Evolutionary conservation across 306 rosid species (phyloP).

Genomic region (Prunus davidiana): DNA sequence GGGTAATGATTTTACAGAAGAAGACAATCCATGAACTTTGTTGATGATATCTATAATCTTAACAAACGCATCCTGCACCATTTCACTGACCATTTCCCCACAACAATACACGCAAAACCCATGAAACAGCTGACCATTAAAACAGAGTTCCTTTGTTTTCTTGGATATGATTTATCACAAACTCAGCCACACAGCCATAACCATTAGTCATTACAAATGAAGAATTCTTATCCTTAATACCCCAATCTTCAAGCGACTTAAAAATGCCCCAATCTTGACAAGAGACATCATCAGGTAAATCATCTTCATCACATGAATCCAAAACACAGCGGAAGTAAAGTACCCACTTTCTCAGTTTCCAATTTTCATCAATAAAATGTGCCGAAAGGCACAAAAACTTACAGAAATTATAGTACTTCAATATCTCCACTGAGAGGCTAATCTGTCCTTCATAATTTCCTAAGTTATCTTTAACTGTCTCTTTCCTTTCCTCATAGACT

Average conservation of each 20-base stretch:
- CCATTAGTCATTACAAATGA: slow-evolving; percentile 5
- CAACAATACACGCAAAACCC: neutral
- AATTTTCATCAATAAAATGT: slow-evolving; percentile 14
- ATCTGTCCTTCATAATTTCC: slow-evolving; percentile 6
- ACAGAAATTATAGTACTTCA: neutral
- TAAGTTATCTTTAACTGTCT: neutral
- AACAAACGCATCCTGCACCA: slow-evolving; percentile 8
- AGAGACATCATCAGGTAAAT: neutral
- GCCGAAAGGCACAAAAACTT: slow-evolving; percentile 2
- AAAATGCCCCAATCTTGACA: slow-evolving; percentile 5
- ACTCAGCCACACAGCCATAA: neutral
- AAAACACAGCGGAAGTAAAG: slow-evolving; percentile 3
- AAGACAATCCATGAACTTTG: neutral
- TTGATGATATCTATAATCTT: neutral
- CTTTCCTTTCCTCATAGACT: neutral
- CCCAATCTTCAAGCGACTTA: neutral
- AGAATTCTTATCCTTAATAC: slow-evolving; percentile 7
- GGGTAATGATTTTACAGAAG: neutral
- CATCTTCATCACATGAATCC: neutral
- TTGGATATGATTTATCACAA: neutral
- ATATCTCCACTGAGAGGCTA: neutral
- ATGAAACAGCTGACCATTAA: neutral
- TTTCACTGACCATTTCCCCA: neutral
- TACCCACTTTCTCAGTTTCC: slow-evolving; percentile 20
- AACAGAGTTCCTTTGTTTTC: neutral